These are phyloP conservation scores for Candolleomyces aberdarensis DNA, from an alignment of 768 basidiomycete genomes.

Conservation along the genomic window DNA sequence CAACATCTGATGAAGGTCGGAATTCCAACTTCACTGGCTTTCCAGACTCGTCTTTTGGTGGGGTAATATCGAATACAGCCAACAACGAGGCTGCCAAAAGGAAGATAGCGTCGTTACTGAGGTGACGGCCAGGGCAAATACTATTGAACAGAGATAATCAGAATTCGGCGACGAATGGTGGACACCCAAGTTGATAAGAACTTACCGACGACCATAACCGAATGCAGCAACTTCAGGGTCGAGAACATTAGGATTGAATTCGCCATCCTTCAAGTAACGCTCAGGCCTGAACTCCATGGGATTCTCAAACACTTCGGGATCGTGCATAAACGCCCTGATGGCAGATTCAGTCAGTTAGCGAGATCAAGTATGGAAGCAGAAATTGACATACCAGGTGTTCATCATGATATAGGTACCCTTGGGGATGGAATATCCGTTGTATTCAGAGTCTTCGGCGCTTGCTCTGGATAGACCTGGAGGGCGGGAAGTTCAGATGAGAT, in stretches of 20 bases:
- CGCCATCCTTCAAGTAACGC: conserved; percentile 1
- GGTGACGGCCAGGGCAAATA: conserved; percentile 14
- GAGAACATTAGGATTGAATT: neutral
- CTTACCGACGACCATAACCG: conserved; percentile 8
- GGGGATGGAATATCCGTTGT: conserved; percentile 34
- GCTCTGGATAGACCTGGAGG: conserved; percentile 14
- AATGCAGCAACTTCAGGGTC: conserved; percentile 2
- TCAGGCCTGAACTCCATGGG: conserved; percentile 5
- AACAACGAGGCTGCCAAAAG: conserved; percentile 9
- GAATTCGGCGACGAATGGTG: neutral
- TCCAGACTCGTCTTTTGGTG: conserved; percentile 5
- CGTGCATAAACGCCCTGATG: conserved; percentile 2
- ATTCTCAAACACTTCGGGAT: neutral
- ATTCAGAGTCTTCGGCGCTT: conserved; percentile 26
- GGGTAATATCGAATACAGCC: conserved; percentile 3
- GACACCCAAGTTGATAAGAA: neutral
- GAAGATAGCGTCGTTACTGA: conserved; percentile 12
- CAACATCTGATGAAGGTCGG: too few species aligned
- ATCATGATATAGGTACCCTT: conserved; percentile 24
- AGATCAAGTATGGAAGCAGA: neutral
- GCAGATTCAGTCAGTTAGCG: neutral
- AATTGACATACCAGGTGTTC: conserved; percentile 17
- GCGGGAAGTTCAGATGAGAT: neutral
- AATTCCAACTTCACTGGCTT: neutral
- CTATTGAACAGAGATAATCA: neutral